Base-by-base conservation (phyloP, 371 early-diverging fungal species). In the Phascolomyces articulosus region DNA sequence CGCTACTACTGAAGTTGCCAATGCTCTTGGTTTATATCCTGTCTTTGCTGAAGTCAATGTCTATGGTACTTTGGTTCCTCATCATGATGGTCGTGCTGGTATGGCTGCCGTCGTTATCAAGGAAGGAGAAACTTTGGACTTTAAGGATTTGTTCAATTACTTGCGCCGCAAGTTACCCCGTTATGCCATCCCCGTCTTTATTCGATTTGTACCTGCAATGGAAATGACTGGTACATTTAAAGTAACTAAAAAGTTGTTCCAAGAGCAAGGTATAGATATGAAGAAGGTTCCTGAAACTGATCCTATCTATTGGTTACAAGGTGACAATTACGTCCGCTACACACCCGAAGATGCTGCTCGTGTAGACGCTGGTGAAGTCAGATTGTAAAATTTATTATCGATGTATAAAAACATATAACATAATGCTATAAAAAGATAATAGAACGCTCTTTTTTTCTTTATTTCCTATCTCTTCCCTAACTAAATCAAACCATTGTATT, bases 81-180 rank as follows among this genome's bases (percentile, higher is more conserved):
- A 78, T 21, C 78, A 85, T 48, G 89, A 89, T 66, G 91, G 91
- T n/a, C 78, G 87, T 38, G 91, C 90, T 7, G 91, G 91, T 55
- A 92, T 92, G 92, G 92, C 91, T 10, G 89, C 89, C 4, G 68
- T 92, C 63, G 76, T 76, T 0, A 55, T 91, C 21, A 63, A 68
- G 26, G 31, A 70, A 2, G 57, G 53, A 16, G 62, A 58, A 27
- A 56, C 28, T 0, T 49, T 84, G n/a, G 78, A 77, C 29, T 69
- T 77, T 28, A 67, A 64, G 38, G 74, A 69, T 1, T 56, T 86
- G 16, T 71, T 69, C 24, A 55, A 55, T 7, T 75, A 71, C 59
- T 62, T 84, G 48, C 58, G 65, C 13, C 66, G 66, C 53, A 73
- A 76, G 38, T 63, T 90, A 40, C 90, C 90, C 1, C 73, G 71